Percentiles rank a stretch among this genome's conserved stretches.
Evolutionary conservation across 2,329 filamentous ascomycete species (phyloP).

Genomic region (Fusarium sarcochroum): DNA sequence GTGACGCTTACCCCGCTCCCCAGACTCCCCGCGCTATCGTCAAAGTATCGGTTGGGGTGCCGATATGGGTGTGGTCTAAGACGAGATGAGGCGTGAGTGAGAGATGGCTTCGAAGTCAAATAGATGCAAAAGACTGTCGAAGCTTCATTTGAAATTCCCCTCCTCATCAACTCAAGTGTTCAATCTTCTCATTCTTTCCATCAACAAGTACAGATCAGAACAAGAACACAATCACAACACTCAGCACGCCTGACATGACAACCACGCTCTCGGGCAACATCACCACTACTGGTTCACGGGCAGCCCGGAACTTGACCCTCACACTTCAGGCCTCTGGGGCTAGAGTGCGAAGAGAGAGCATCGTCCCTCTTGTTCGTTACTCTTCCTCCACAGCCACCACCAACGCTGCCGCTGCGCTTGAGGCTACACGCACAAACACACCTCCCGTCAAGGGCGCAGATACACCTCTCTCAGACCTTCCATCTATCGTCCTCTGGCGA

Average conservation of each 20-base stretch:
- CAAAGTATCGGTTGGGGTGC: constrained; percentile 27
- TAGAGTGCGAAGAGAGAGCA: constrained; percentile 10
- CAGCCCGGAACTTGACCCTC: constrained; percentile 26
- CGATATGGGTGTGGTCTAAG: constrained; percentile 24
- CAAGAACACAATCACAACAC: neutral
- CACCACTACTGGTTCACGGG: constrained; percentile 26
- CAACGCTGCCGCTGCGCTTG: constrained; percentile 23
- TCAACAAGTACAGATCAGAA: neutral
- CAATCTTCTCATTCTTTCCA: neutral
- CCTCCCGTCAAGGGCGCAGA: constrained; percentile 6
- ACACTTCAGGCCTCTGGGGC: constrained; percentile 10
- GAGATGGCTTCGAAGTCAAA: constrained; percentile 17
- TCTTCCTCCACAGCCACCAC: constrained; percentile 17
- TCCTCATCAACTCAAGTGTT: neutral
- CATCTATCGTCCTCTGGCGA: constrained; percentile 54
- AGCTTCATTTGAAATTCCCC: constrained; percentile 16
- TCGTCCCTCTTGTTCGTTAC: constrained; percentile 11
- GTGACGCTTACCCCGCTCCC: constrained; percentile 40
- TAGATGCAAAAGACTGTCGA: constrained; percentile 19
- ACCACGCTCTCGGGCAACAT: constrained; percentile 23
- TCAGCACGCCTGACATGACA: constrained; percentile 29
- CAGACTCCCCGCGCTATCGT: constrained; percentile 34
- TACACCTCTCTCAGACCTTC: constrained; percentile 49
- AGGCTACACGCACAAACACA: constrained; percentile 27
- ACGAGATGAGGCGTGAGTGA: neutral